Conservation (phyloP, 176 grass and related monocot genomes). For the Raddia guianensis region DNA sequence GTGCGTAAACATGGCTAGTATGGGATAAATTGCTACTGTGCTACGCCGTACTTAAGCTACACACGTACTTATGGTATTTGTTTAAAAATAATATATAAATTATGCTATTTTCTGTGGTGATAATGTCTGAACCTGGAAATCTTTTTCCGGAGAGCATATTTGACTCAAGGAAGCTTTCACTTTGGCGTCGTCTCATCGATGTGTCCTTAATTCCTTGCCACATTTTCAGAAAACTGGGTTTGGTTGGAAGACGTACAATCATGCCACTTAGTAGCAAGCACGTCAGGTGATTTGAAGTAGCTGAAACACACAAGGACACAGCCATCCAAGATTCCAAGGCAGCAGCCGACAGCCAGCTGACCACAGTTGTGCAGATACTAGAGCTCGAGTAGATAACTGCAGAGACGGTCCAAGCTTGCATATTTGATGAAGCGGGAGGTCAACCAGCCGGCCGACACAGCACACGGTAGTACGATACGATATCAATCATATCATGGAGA, state of each 20-base stretch:
- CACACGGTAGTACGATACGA: not conserved
- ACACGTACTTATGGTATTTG: not conserved
- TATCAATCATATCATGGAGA: not conserved
- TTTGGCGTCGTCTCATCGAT: not conserved
- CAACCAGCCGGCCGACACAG: constrained; percentile 10
- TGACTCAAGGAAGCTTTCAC: too few species aligned
- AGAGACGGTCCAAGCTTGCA: not conserved
- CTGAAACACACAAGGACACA: not conserved
- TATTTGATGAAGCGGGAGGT: constrained; percentile 12
- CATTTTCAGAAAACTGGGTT: not conserved
- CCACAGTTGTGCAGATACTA: constrained; percentile 11
- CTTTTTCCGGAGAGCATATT: not conserved
- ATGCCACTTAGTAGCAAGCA: constrained; percentile 42
- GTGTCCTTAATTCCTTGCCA: not conserved
- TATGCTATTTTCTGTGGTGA: not conserved
- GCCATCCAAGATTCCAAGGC: not conserved
- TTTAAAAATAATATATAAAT: not conserved
- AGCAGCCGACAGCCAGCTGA: constrained; percentile 8
- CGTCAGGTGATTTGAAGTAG: not conserved
- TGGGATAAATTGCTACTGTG: too few species aligned
- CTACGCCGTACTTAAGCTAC: not conserved
- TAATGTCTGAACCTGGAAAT: not conserved
- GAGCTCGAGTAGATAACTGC: not conserved
- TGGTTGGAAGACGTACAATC: not conserved
- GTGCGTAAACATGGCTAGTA: too few species aligned